These are phyloP conservation scores for Ilyonectria mors-panacis DNA, from an alignment of 2,329 filamentous ascomycete species.

Conservation along the genomic window DNA sequence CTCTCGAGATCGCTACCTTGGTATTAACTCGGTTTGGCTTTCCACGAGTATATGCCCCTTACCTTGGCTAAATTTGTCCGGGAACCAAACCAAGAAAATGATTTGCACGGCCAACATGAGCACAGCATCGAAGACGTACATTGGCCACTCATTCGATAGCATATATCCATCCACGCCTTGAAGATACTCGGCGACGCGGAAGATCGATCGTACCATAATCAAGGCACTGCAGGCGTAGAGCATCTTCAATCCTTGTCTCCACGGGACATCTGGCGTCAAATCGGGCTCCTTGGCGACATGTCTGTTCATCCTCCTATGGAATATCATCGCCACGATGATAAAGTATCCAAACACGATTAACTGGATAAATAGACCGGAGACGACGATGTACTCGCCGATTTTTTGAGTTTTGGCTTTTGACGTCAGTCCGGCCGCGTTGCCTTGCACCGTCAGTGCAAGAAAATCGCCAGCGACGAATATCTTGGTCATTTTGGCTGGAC, in stretches of 20 bases:
- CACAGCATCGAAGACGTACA: constrained; percentile 26
- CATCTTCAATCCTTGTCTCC: constrained; percentile 31
- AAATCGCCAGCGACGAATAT: constrained; percentile 36
- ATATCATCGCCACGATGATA: constrained; percentile 23
- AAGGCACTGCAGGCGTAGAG: constrained; percentile 22
- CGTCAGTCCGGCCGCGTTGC: constrained; percentile 24
- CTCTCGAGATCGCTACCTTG: background rate
- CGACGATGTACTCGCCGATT: constrained; percentile 26
- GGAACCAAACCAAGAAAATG: constrained; percentile 32
- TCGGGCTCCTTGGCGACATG: constrained; percentile 9
- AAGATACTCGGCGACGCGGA: constrained; percentile 31
- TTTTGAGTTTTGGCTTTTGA: background rate
- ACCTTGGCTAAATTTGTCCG: background rate
- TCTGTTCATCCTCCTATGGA: constrained; percentile 8
- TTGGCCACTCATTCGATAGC: constrained; percentile 38
- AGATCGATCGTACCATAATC: constrained; percentile 27
- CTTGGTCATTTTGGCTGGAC: constrained; percentile 26
- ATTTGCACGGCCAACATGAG: constrained; percentile 34
- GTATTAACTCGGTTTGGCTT: background rate
- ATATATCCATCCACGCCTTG: constrained; percentile 35
- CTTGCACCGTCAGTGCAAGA: constrained; percentile 33
- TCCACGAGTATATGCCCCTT: background rate
- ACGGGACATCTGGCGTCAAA: constrained; percentile 2
- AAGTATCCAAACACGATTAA: constrained; percentile 20
- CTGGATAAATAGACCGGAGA: constrained; percentile 15